Percentiles rank a stretch among this genome's conserved stretches.
Evolutionary conservation across 176 grass and related monocot species (phyloP).

Genomic region (Oryza australiensis): DNA sequence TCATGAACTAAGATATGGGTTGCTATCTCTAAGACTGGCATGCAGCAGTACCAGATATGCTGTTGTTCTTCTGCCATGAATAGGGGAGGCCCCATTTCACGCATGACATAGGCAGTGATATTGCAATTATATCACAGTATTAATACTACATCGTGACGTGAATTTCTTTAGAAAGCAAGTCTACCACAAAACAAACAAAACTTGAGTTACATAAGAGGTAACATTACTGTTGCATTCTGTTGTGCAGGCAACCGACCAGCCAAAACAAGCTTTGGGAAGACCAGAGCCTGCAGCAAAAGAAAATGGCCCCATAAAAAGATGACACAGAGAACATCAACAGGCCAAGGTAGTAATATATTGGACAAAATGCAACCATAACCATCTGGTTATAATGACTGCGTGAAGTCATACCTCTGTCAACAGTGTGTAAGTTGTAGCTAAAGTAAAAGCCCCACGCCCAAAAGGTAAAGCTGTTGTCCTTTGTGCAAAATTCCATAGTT

Average conservation of each 20-base stretch:
- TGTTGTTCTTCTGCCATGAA: not conserved
- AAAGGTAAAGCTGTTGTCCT: slow-evolving; percentile 96
- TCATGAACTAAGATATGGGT: not conserved
- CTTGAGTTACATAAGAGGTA: slow-evolving; percentile 14
- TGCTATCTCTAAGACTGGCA: not conserved
- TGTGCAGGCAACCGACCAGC: slow-evolving; percentile 92
- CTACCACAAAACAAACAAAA: slow-evolving; percentile 15
- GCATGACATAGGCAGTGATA: not conserved
- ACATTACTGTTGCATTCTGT: slow-evolving; percentile 85
- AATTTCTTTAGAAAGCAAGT: slow-evolving; percentile 1
- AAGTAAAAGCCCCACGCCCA: slow-evolving; percentile 91
- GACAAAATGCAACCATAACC: slow-evolving; percentile 31
- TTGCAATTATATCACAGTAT: slow-evolving; percentile 1
- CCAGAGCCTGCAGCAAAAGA: slow-evolving; percentile 64
- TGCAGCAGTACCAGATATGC: not conserved
- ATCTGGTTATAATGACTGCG: slow-evolving; percentile 36
- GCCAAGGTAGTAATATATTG: slow-evolving; percentile 7
- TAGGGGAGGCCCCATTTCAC: not conserved
- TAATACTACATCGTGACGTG: not conserved
- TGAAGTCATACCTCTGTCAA: slow-evolving; percentile 75
- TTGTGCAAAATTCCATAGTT: slow-evolving; percentile 97
- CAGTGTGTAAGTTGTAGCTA: slow-evolving; percentile 91
- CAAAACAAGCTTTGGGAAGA: slow-evolving; percentile 92
- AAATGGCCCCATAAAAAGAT: slow-evolving; percentile 27
- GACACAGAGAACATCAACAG: not conserved